These are phyloP conservation scores for Hylodesmum podocarpum DNA, from an alignment of 306 rosid species.

Conservation along the genomic window DNA sequence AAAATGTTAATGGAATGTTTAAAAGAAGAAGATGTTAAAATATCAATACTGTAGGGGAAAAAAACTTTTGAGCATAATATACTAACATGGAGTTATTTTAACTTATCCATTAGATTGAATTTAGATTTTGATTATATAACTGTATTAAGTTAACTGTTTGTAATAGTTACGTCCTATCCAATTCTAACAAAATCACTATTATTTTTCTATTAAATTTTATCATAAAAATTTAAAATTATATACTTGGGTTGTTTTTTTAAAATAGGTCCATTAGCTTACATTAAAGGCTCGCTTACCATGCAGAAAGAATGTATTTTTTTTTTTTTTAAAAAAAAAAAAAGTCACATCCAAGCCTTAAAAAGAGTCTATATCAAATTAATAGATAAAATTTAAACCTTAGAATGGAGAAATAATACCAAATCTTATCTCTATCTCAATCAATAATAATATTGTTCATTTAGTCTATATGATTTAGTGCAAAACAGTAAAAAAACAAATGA, in stretches of 20 bases:
- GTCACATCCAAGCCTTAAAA: neutral
- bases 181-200: too few relatives aligned
- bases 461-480: conserved; percentile 23
- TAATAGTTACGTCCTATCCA: too few relatives aligned
- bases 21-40: too few relatives aligned
- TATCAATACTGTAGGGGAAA: too few relatives aligned
- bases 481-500: neutral
- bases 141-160: too few relatives aligned
- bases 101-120: too few relatives aligned
- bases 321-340: neutral
- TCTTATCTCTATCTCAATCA: conserved; percentile 28
- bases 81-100: too few relatives aligned
- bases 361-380: neutral
- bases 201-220: neutral
- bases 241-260: neutral
- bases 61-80: neutral
- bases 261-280: neutral
- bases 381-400: neutral
- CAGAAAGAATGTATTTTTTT: too few relatives aligned
- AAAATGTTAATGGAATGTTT: too few relatives aligned
- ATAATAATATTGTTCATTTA: neutral
- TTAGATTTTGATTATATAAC: too few relatives aligned
- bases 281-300: neutral
- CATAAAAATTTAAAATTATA: neutral
- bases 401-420: neutral